Base-by-base conservation (phyloP, 2,329 filamentous ascomycete species). In the Hortaea werneckii region DNA sequence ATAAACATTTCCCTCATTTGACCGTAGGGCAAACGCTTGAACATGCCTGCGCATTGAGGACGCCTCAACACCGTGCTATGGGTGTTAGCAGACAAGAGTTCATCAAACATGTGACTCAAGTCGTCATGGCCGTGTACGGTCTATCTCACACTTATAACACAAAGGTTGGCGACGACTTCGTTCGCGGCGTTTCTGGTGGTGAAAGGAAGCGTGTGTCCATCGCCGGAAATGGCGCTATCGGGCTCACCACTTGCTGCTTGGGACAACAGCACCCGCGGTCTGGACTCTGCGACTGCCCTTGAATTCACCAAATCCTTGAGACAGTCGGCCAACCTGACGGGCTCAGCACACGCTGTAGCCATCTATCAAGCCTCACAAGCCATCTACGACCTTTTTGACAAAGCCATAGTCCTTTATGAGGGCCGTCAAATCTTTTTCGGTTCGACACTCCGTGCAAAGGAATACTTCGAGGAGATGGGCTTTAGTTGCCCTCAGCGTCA, bases 381-480 rank as follows among this genome's bases (percentile, higher is more conserved):
- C 7, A 67, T 80, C 10, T 82, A 81, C 55, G 75, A 81, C 45
- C 66, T 79, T 11, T 89, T 90, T 55, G 83, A 90, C 65, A 88
- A 88, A 60, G 78, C 77, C 0, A 73, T 80, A 0, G 81, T 90
- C 0, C 68, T 89, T 0, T 87, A 89, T 57, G 82, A 88, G 58
- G 86, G 85, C 1, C 75, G 81, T 0, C 77, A 89, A 58, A 89
- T 89, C 50, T 90, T 79, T 67, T 89, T 82, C 51, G 86, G 85
- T 0, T 75, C 77, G 0, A 76, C 79, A 0, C 59, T 56, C 5
- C 61, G 69, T 2, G 85, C 84, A 0, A 80, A 75, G 55, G 60
- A 61, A 0, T 88, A 79, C 63, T 88, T 89, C 49, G 76, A 80
- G 54, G 66, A 74, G 9, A 77, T 83, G 64, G 85, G 85, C 37